Conservation (phyloP, 2,329 filamentous ascomycete genomes). For the Eurotiales sp. region DNA sequence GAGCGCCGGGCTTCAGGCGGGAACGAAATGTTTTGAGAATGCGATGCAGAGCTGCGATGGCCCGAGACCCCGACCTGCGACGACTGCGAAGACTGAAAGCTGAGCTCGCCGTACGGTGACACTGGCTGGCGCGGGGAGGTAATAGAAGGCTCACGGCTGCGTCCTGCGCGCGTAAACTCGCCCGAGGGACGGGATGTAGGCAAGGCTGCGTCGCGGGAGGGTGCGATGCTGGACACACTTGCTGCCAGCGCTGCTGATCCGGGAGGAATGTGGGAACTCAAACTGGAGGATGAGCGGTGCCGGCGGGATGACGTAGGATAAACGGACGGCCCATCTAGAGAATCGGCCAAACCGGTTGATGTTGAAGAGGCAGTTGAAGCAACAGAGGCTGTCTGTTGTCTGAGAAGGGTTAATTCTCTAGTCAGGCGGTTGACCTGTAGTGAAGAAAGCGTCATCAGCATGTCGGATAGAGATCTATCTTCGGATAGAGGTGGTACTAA, state of each 20-base stretch:
- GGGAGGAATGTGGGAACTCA: conserved; percentile 44
- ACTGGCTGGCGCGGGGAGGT: conserved; percentile 35
- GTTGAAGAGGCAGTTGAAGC: conserved; percentile 58
- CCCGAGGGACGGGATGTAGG: conserved; percentile 26
- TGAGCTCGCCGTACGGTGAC: conserved; percentile 28
- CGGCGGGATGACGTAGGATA: conserved; percentile 54
- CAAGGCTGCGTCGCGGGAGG: conserved; percentile 36
- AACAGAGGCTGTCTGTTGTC: conserved; percentile 62
- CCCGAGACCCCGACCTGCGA: conserved; percentile 15
- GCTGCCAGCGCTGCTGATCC: conserved; percentile 32
- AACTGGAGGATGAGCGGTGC: conserved; percentile 55
- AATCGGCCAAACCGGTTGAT: conserved; percentile 50
- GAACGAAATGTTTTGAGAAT: conserved; percentile 13
- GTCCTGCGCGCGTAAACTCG: conserved; percentile 26
- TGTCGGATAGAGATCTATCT: background rate
- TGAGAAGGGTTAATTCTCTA: conserved; percentile 80
- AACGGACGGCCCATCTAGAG: conserved; percentile 44
- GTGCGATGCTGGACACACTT: conserved; percentile 42
- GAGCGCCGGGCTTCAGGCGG: conserved; percentile 26
- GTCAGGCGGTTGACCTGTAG: conserved; percentile 83
- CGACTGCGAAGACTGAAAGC: conserved; percentile 22
- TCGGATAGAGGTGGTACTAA: conserved; percentile 45
- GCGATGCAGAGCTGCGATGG: conserved; percentile 24
- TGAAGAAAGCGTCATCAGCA: background rate
- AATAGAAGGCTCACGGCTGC: conserved; percentile 43